Evolutionary conservation across 2,329 filamentous ascomycete species (phyloP), one percentile per base, ranked within the genome.

Genomic region (Lasiodiplodia sp.): DNA sequence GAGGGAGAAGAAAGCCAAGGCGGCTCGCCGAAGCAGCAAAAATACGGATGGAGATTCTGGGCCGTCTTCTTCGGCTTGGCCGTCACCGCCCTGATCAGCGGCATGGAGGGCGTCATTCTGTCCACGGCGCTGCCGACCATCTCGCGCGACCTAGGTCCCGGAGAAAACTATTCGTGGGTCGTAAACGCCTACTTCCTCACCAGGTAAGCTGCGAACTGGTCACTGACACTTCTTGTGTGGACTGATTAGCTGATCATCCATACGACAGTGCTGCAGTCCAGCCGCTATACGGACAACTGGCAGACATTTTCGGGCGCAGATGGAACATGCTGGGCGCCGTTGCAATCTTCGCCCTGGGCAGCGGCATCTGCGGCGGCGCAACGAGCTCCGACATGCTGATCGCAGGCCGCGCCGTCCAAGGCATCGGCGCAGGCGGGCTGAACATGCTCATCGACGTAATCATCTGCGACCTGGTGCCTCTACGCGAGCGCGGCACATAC

Each of bases 391-490:
- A 71, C 0, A 82, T 84, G 73, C 77, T 91, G 2, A 86, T 91
- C 16, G 82, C 79, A 70, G 86, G 86, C n/a, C 81, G 87, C 0
- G 81, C 81, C 0, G 75, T 90, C 1, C 86, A 89, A 68, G 88
- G 88, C 0, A 72, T 85, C 2, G 85, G 84, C 0, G 80, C 77
- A 1, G 84, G 82, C 2, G 85, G 84, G 0, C 23, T 58, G 0
- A 21, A 10, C 18, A 25, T 25, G 16, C 31, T 58, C 34, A 21
- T 81, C 3, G 82, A 84, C 21, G 79, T 86, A 57, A 80, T 88
- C n/a, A 76, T 86, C 10, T 83, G 79, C 23, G 86, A 87, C 67
- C 73, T 87, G 3, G 80, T 86, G 0, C 82, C 84, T 0, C 74
- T 87, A 23, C 69, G 74, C 3, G 72, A 86, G 69, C 75, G 85